Conservation (phyloP, 2,329 filamentous ascomycete genomes). For the Ceratocystis harringtonii region DNA sequence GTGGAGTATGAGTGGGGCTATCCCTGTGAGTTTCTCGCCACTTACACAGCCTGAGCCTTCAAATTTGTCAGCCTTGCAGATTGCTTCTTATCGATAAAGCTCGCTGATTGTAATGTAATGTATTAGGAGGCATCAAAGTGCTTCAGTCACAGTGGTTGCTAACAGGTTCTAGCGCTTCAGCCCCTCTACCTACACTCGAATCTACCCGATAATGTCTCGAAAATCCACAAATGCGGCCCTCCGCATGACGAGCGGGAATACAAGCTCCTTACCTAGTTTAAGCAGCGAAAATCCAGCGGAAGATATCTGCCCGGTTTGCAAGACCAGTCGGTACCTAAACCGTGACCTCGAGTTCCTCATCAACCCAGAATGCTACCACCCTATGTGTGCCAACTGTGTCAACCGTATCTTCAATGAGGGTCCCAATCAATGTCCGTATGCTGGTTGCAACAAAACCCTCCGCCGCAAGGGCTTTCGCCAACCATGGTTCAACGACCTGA, state of each 20-base stretch:
- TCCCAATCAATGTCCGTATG: constrained; percentile 82
- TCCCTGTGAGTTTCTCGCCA: neutral
- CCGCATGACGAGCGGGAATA: constrained; percentile 9
- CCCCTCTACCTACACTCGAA: neutral
- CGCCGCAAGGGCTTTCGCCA: constrained; percentile 70
- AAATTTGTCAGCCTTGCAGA: constrained; percentile 9
- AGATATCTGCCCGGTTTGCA: constrained; percentile 94
- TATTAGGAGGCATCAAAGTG: neutral
- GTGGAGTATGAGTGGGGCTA: neutral
- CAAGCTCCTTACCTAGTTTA: constrained; percentile 17
- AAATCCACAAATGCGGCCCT: constrained; percentile 21
- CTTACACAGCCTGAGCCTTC: neutral
- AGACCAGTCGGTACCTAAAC: constrained; percentile 90
- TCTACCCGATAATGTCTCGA: constrained; percentile 25
- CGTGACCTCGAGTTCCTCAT: constrained; percentile 87
- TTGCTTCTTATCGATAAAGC: neutral
- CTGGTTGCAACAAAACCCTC: constrained; percentile 73
- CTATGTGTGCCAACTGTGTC: constrained; percentile 94
- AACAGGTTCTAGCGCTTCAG: neutral
- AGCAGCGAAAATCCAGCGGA: constrained; percentile 25
- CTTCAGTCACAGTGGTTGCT: neutral
- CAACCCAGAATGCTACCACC: constrained; percentile 97
- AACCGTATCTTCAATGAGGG: constrained; percentile 86
- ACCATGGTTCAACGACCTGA: constrained; percentile 79
- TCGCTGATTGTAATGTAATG: too few species aligned